Base-by-base conservation (phyloP, 495 filamentous ascomycete species). In the Aspergillus mulundensis region DNA sequence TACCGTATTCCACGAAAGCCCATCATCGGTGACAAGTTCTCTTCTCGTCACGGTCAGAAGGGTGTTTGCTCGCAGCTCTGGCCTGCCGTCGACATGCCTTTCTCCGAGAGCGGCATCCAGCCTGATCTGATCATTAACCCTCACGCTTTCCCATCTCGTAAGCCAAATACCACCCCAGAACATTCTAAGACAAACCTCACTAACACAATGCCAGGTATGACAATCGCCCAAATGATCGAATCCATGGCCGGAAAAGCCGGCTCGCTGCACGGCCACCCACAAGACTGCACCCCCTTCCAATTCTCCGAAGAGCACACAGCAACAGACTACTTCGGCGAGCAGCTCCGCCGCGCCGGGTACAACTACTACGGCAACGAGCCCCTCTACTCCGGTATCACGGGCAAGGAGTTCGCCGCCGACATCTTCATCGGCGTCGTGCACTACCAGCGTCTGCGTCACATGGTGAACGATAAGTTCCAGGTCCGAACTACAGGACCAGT, bases 381-480 rank as follows among this genome's bases (percentile, higher is more conserved):
- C 5, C 93, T 98, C 81, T 98, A 98, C 74, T 88, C 84, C 39
- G 94, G 94, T 14, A 93, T 98, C 68, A 97, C 94, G 0, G 94
- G 94, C 56, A 85, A 92, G 63, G 94, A 97, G 71, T 85, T 98
- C 18, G 83, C 86, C 21, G 93, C 90, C 8, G 94, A 98, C 71
- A 98, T 98, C 68, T 98, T 95, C 74, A 84, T 97, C 58, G 94
- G 94, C 21, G 83, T 96, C 48, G 94, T 98, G 54, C 96, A 96
- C 78, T 98, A 98, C 80, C 94, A 98, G 70, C 86, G 94, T 66
- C 79, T 98, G 48, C 81, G 94, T 66, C 94, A 98, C 84, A 98
- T 98, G 94, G 94, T 98, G 19, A 96, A 96, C 79, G 94, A 98
- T 71, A 98, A 98, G 72, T 98, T 90, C 82, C 94, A 98, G 72